A percentile compares a stretch with the other conserved stretches of the same genome.
Evolutionary conservation across 805 yeast genomes (phyloP).

Genomic region (Teunomyces lycoperdinae): DNA sequence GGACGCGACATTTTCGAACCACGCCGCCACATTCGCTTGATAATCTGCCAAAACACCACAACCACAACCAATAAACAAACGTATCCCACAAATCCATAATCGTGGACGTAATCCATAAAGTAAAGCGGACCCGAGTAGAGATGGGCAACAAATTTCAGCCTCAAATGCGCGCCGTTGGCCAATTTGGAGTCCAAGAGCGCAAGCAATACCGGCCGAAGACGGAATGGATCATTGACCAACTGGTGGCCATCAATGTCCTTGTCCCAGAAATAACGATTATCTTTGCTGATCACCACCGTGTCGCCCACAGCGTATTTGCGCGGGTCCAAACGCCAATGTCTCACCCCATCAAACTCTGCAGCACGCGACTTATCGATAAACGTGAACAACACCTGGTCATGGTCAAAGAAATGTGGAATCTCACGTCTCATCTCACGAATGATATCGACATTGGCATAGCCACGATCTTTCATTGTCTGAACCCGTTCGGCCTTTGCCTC

Average conservation of each 20-base stretch:
- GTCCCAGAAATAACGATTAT: constrained; percentile 34
- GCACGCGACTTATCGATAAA: constrained; percentile 49
- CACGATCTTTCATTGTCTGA: constrained; percentile 35
- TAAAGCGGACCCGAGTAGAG: constrained; percentile 40
- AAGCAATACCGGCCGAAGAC: constrained; percentile 34
- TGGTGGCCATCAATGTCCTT: constrained; percentile 33
- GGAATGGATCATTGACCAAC: constrained; percentile 33
- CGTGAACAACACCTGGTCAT: constrained; percentile 42
- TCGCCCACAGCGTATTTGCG: constrained; percentile 50
- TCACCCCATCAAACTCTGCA: constrained; percentile 21
- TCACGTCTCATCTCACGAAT: constrained; percentile 48
- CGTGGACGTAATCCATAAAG: constrained; percentile 44
- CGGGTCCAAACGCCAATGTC: constrained; percentile 39
- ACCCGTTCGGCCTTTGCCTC: constrained; percentile 44
- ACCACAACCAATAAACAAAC: constrained; percentile 14
- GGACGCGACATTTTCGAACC: not conserved
- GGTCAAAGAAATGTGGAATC: constrained; percentile 47
- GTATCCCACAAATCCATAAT: constrained; percentile 45
- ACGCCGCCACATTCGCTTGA: not conserved
- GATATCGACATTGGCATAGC: constrained; percentile 37
- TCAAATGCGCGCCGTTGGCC: constrained; percentile 10
- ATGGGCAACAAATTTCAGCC: constrained; percentile 37
- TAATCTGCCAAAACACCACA: constrained; percentile 6
- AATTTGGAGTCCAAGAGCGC: constrained; percentile 36
- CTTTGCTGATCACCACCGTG: constrained; percentile 48